phyloP scores from a whole-genome alignment of 2,329 filamentous ascomycete species.

The Fusarium praegraminearum region DNA sequence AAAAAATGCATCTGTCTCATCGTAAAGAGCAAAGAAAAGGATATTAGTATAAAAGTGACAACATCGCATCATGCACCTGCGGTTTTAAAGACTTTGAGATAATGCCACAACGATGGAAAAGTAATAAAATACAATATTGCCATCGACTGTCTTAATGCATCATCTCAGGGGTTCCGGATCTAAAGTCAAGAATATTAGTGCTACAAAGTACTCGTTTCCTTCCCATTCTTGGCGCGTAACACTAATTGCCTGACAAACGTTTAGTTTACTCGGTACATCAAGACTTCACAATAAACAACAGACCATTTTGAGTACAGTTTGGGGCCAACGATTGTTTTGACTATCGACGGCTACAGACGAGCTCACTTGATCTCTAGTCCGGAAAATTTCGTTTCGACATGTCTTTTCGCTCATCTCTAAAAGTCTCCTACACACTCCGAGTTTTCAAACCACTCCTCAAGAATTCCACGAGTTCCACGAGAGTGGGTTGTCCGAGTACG shows the following conservation, averaged over 20 bases:
- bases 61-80: neutral
- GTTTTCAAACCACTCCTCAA: conserved; percentile 40
- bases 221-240: too few relatives aligned
- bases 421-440: conserved; percentile 49
- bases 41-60: neutral
- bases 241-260: neutral
- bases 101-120: neutral
- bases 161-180: neutral
- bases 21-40: neutral
- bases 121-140: neutral
- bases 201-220: neutral
- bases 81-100: neutral
- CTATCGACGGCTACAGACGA: conserved; percentile 41
- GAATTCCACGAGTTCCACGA: conserved; percentile 37
- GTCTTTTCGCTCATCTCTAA: conserved; percentile 42
- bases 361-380: conserved; percentile 53
- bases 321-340: conserved; percentile 38
- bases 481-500: conserved; percentile 42
- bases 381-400: conserved; percentile 38
- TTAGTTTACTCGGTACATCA: neutral
- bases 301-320: neutral
- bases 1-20: neutral
- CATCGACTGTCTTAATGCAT: neutral
- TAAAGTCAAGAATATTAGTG: neutral
- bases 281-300: conserved; percentile 13